phyloP scores from a whole-genome alignment of 768 basidiomycete species.

The Kwoniella newhampshirensis region DNA sequence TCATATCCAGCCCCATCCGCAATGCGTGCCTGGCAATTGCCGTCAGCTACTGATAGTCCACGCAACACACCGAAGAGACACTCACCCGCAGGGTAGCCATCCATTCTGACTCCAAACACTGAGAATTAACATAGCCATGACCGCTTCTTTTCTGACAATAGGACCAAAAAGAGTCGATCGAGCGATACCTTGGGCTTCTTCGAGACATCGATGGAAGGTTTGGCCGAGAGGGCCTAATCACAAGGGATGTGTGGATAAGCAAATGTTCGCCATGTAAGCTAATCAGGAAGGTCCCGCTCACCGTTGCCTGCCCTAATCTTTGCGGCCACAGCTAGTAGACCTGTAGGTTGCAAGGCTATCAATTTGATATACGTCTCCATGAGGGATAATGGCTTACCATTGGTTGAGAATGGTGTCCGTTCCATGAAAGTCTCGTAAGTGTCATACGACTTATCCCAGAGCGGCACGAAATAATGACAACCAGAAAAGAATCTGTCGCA shows the following conservation, averaged over 20 bases:
- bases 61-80: no score
- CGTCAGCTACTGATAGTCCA: background rate
- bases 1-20: constrained; percentile 92
- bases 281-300: background rate
- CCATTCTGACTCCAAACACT: constrained; percentile 93
- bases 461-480: constrained; percentile 92
- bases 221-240: constrained; percentile 62
- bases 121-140: constrained; percentile 83
- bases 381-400: constrained; percentile 57
- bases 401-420: constrained; percentile 92
- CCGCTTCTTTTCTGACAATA: constrained; percentile 89
- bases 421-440: constrained; percentile 88
- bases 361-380: background rate
- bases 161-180: constrained; percentile 90
- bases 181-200: constrained; percentile 94
- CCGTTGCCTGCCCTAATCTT: constrained; percentile 90
- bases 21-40: constrained; percentile 67
- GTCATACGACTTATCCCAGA: constrained; percentile 90
- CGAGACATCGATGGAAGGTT: constrained; percentile 85
- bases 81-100: constrained; percentile 80
- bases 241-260: background rate
- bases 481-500: constrained; percentile 84
- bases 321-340: constrained; percentile 80
- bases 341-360: constrained; percentile 14
- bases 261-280: background rate